phyloP scores from a whole-genome alignment of 2,329 filamentous ascomycete genomes.

The Hypoxylon sp. region DNA sequence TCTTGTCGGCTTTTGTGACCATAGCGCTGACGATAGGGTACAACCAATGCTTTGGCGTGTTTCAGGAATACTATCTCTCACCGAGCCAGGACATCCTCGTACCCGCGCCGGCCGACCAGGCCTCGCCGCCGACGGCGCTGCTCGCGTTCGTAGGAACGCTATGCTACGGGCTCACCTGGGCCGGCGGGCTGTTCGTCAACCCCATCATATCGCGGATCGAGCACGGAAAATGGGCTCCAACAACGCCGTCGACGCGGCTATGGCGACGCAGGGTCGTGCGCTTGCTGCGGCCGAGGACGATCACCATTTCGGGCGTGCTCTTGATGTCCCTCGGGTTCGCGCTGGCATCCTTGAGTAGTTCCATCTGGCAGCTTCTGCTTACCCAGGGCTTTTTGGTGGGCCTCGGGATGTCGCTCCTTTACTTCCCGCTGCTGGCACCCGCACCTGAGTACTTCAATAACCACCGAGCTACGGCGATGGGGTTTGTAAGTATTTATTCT shows the following conservation, averaged over 20 bases:
- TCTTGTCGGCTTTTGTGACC: conserved; percentile 58
- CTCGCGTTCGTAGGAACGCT: conserved; percentile 63
- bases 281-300: conserved; percentile 49
- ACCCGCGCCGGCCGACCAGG: conserved; percentile 48
- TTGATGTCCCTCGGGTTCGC: conserved; percentile 57
- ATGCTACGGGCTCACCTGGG: conserved; percentile 62
- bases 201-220: conserved; percentile 59
- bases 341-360: conserved; percentile 54
- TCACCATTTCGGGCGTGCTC: conserved; percentile 57
- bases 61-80: conserved; percentile 62
- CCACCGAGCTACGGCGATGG: conserved; percentile 61
- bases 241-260: conserved; percentile 35
- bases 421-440: conserved; percentile 58
- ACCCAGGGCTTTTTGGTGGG: conserved; percentile 59
- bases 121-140: conserved; percentile 54
- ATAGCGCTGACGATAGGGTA: conserved; percentile 62
- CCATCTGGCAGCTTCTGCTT: conserved; percentile 56
- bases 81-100: conserved; percentile 54
- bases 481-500: conserved; percentile 51
- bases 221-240: conserved; percentile 46
- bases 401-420: conserved; percentile 58
- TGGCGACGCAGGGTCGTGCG: conserved; percentile 44
- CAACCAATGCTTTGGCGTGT: conserved; percentile 63
- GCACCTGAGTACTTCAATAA: conserved; percentile 63
- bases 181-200: conserved; percentile 61